These are phyloP conservation scores for Debaryomycetaceae sp. DNA, from an alignment of 1,139 yeast genomes.

Conservation along the genomic window DNA sequence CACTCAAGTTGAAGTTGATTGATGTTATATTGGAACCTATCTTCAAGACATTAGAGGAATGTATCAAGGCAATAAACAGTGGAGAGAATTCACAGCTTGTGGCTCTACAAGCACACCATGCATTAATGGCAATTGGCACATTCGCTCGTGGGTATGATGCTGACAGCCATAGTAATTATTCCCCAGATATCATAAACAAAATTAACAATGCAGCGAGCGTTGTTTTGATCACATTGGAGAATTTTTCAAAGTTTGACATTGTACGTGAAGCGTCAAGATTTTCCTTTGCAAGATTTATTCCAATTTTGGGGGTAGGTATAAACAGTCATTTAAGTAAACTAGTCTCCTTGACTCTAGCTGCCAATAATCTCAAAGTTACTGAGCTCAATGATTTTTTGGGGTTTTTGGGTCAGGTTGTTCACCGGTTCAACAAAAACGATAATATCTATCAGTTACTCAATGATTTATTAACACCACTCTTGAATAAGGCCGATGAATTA, in stretches of 20 bases:
- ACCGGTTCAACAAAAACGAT: slow-evolving; percentile 65
- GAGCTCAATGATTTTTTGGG: slow-evolving; percentile 82
- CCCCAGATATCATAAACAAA: slow-evolving; percentile 43
- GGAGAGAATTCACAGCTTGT: slow-evolving; percentile 39
- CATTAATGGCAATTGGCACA: slow-evolving; percentile 85
- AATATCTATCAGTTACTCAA: slow-evolving; percentile 71
- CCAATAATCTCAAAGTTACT: slow-evolving; percentile 55
- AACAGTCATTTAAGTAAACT: slow-evolving; percentile 68
- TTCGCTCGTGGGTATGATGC: slow-evolving; percentile 78
- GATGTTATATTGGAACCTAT: slow-evolving; percentile 75
- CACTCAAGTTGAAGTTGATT: slow-evolving; percentile 46
- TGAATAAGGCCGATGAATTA: slow-evolving; percentile 59
- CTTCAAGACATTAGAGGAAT: slow-evolving; percentile 66
- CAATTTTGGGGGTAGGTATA: slow-evolving; percentile 48
- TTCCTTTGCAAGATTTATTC: slow-evolving; percentile 82
- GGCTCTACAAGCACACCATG: slow-evolving; percentile 78
- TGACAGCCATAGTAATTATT: slow-evolving; percentile 25
- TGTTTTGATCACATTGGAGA: slow-evolving; percentile 77
- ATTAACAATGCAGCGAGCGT: slow-evolving; percentile 77
- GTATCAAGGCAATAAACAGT: slow-evolving; percentile 41
- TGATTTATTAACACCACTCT: slow-evolving; percentile 68
- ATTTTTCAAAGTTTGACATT: slow-evolving; percentile 59
- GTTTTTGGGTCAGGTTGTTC: slow-evolving; percentile 85
- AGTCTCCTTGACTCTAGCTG: slow-evolving; percentile 66
- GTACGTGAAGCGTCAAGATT: slow-evolving; percentile 86